Percentiles rank a stretch among this genome's conserved stretches.
Conservation (phyloP, 345 rosid species). For the Noccaea caerulescens region DNA sequence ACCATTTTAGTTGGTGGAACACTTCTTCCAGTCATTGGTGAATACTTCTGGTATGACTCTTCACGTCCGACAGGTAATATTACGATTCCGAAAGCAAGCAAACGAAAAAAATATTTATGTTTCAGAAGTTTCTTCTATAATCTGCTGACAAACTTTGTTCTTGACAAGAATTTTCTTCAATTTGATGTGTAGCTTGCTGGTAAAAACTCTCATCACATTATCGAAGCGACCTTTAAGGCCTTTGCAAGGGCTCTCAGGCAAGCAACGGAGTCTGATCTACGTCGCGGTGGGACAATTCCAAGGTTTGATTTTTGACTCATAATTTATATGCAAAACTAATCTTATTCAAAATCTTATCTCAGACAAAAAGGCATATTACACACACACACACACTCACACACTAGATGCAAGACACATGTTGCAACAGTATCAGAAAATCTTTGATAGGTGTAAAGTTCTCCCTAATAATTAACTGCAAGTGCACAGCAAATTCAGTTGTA, state of each 20-base stretch:
- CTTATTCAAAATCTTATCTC: slow-evolving; percentile 9
- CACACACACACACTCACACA: not conserved
- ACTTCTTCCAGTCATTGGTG: slow-evolving; percentile 90
- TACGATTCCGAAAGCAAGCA: not conserved
- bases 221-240: slow-evolving; percentile 97
- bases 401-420: not conserved
- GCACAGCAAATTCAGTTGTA: no score
- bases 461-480: no score
- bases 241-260: slow-evolving; percentile 95
- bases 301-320: slow-evolving; percentile 52
- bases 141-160: not conserved
- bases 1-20: slow-evolving; percentile 79
- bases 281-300: slow-evolving; percentile 80
- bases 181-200: slow-evolving; percentile 70
- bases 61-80: slow-evolving; percentile 81
- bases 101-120: not conserved
- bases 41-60: slow-evolving; percentile 97
- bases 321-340: not conserved
- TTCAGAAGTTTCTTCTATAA: not conserved
- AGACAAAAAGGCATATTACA: not conserved
- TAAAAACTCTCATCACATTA: slow-evolving; percentile 86
- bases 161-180: not conserved
- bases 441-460: no score
- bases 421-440: not conserved
- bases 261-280: slow-evolving; percentile 82